Evolutionary conservation across 2,329 filamentous ascomycete genomes (phyloP).

Genomic region (Stemphylium lycopersici): DNA sequence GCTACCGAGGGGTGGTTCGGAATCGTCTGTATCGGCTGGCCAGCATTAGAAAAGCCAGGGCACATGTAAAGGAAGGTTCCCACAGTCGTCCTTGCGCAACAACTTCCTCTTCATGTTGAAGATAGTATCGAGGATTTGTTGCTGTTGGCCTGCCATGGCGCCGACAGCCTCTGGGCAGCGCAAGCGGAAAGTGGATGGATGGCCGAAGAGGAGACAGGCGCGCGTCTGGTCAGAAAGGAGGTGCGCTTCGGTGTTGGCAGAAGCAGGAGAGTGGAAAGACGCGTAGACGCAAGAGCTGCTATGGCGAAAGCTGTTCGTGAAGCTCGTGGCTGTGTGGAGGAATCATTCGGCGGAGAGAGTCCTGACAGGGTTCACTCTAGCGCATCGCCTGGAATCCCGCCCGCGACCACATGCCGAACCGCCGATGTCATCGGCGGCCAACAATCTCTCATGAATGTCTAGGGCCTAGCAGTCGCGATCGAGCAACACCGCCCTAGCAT

Average conservation of each 20-base stretch:
- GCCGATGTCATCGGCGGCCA: slow-evolving; percentile 10
- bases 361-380: slow-evolving; percentile 10
- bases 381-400: not conserved
- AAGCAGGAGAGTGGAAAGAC: not conserved
- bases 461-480: slow-evolving; percentile 4
- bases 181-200: slow-evolving; percentile 19
- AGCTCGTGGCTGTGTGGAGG: slow-evolving; percentile 11
- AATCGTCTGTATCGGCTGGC: slow-evolving; percentile 77
- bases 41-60: slow-evolving; percentile 20
- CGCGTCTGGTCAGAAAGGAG: not conserved
- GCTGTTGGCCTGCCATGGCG: slow-evolving; percentile 50
- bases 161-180: slow-evolving; percentile 24
- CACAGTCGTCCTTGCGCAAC: slow-evolving; percentile 45
- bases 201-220: not conserved
- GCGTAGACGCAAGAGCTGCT: slow-evolving; percentile 2
- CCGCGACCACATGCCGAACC: slow-evolving; percentile 9
- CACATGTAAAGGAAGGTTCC: slow-evolving; percentile 1
- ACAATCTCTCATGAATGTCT: slow-evolving; percentile 3
- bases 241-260: not conserved
- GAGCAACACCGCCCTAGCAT: not conserved
- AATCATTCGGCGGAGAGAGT: slow-evolving; percentile 2
- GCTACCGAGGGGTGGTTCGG: slow-evolving; percentile 72
- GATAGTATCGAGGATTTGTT: slow-evolving; percentile 49
- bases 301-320: slow-evolving; percentile 4
- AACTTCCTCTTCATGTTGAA: slow-evolving; percentile 49